phyloP scores from a whole-genome alignment of 73 alveolate genomes.

The Stentor coeruleus region DNA sequence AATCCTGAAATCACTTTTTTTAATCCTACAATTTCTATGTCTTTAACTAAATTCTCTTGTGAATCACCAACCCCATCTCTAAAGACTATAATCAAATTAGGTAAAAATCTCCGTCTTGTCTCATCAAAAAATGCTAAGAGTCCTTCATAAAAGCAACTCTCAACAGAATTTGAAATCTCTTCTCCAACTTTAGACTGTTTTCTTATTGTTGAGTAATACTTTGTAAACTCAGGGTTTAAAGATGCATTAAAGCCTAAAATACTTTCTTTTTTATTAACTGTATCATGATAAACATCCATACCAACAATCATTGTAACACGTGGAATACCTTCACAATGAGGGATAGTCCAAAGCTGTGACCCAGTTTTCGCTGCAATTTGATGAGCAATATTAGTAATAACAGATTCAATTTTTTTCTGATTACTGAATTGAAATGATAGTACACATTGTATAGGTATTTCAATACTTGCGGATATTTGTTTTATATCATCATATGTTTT shows the following conservation, averaged over 20 bases:
- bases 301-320: constrained; percentile 33
- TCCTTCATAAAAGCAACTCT: background rate
- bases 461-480: background rate
- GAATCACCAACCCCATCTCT: constrained; percentile 37
- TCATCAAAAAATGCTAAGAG: background rate
- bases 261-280: background rate
- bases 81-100: background rate
- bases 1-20: background rate
- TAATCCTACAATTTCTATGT: background rate
- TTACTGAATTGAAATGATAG: background rate
- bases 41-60: background rate
- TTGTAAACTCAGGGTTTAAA: background rate
- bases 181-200: background rate
- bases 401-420: background rate
- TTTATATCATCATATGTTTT: background rate
- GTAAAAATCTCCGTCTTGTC: background rate
- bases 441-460: background rate
- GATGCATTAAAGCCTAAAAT: constrained; percentile 23
- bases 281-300: constrained; percentile 25
- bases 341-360: too few species aligned
- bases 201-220: constrained; percentile 15
- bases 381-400: too few species aligned
- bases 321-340: too few species aligned
- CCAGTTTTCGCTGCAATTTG: too few species aligned
- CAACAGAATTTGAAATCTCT: background rate